Base-by-base conservation (phyloP, 2,329 filamentous ascomycete species). In the Aurifilum marmelostoma region DNA sequence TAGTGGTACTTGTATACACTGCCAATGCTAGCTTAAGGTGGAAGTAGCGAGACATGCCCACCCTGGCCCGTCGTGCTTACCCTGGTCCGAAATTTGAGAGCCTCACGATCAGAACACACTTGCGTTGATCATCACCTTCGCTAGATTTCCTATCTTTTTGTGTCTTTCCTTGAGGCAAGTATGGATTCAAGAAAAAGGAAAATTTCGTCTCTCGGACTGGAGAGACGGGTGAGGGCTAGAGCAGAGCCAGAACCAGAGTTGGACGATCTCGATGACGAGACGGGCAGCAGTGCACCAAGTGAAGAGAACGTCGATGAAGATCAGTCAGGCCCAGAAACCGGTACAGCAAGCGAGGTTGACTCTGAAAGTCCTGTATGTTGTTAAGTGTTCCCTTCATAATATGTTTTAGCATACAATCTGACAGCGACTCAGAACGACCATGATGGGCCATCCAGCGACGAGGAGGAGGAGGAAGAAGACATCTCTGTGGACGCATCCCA, bases 401-500 rank as follows among this genome's bases (percentile, higher is more conserved):
- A 2, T 27, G 3, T 34, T 34, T 34, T 27, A 1, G 14, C 14
- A 7, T 3, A 43, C 21, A n/a, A 29, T 27, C 43, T 52, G 24
- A 52, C 56, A 61, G 9, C 18, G 12, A 1, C 41, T 21, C 9
- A 83, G 67, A 79, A 82, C 32, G 29, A 54, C 21, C 75, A 78
- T 18, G 75, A 78, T 54, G 75, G 74, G 9, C 72, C 71, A 3
- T 76, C 77, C 5, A 73, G 74, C 52, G 76, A 78, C 27, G 74
- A 77, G 41, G 78, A 80, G 59, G 74, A 78, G 77, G 73, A 74
- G 60, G 74, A 78, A 8, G 76, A 78, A 78, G 73, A 74, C 77
- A 75, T 80, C 7, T 79, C 78, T 24, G 77, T 85, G 67, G 83
- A 85, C 69, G 80, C 84, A 59, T 82, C 87, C 11, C 83, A 85